These are phyloP conservation scores for Cladosporium velox DNA, from an alignment of 2,329 filamentous ascomycete genomes.

Conservation along the genomic window DNA sequence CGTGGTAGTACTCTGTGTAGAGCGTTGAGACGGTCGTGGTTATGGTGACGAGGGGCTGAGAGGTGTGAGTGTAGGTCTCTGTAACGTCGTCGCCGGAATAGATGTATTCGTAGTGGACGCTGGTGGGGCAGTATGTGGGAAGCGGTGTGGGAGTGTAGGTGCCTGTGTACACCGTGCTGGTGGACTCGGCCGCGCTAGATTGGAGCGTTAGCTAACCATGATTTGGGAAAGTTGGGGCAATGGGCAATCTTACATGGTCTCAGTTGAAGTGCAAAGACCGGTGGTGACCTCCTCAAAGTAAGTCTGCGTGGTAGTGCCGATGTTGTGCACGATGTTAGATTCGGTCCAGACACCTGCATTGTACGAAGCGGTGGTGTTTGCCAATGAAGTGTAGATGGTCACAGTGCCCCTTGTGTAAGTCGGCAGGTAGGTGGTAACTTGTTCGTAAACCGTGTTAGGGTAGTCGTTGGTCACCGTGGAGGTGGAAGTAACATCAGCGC, in stretches of 20 bases:
- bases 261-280: neutral
- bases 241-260: neutral
- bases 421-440: neutral
- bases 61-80: neutral
- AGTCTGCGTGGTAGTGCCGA: neutral
- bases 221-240: neutral
- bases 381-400: neutral
- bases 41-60: neutral
- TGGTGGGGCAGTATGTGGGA: neutral
- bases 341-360: neutral
- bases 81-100: neutral
- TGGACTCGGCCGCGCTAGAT: conserved; percentile 1
- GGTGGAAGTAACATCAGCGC: neutral
- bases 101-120: neutral
- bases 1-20: conserved; percentile 1
- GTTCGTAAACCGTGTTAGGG: neutral
- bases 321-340: neutral
- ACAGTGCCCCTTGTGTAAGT: neutral
- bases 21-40: neutral
- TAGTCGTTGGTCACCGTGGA: neutral
- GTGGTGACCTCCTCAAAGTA: neutral
- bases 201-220: neutral
- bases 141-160: neutral
- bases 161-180: conserved; percentile 14
- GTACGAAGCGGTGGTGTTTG: neutral